A percentile compares a stretch with the other conserved stretches of the same genome.
Conservation (phyloP, 331 rosid genomes). For the Spiraea crenata region DNA sequence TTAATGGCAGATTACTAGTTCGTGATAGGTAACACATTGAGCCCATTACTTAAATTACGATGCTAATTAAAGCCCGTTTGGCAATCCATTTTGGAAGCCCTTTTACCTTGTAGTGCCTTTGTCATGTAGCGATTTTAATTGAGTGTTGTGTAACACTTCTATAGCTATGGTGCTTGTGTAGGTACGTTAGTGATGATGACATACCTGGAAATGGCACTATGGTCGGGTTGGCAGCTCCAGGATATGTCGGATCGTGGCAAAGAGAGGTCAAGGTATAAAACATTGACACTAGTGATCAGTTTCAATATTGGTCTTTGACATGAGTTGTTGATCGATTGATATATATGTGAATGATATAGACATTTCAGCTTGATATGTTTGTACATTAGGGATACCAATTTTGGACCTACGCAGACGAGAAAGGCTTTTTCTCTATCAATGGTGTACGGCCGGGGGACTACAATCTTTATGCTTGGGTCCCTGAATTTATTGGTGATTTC, state of each 20-base stretch:
- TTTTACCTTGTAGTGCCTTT: no score
- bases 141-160: no score
- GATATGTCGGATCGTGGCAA: constrained; percentile 51
- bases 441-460: constrained; percentile 28
- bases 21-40: constrained; percentile 9
- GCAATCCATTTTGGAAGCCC: no score
- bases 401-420: constrained; percentile 29
- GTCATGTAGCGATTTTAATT: no score
- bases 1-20: constrained; percentile 36
- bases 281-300: no score
- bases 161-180: background rate
- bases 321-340: no score
- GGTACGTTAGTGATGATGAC: constrained; percentile 25
- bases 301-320: no score
- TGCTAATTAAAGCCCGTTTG: background rate
- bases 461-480: constrained; percentile 37
- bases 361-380: background rate
- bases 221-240: constrained; percentile 49
- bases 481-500: constrained; percentile 41
- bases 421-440: constrained; percentile 25
- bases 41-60: no score
- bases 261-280: constrained; percentile 36
- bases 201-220: constrained; percentile 34
- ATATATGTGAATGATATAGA: background rate
- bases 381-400: constrained; percentile 40